phyloP scores from a whole-genome alignment of 2,329 filamentous ascomycete genomes.

The Diaporthe australafricana region DNA sequence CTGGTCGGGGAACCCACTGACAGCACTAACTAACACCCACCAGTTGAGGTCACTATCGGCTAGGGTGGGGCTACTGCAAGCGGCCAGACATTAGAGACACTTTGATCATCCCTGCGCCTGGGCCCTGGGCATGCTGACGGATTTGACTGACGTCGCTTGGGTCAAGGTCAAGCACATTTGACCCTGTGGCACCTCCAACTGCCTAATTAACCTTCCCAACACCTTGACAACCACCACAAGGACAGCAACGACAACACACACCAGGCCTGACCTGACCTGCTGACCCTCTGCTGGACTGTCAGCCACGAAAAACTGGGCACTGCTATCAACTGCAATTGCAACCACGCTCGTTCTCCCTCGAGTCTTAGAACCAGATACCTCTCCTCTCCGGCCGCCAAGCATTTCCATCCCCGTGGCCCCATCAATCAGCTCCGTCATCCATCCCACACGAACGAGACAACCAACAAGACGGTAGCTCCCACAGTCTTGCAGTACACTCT shows the following conservation, averaged over 20 bases:
- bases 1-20: not conserved
- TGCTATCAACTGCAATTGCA: not conserved
- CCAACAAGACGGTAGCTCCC: not conserved
- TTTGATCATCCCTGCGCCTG: constrained; percentile 7
- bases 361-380: not conserved
- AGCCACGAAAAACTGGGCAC: not conserved
- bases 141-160: constrained; percentile 29
- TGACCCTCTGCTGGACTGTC: constrained; percentile 6
- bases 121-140: not conserved
- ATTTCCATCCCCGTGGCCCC: not conserved
- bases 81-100: constrained; percentile 18
- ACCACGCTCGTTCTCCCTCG: not conserved
- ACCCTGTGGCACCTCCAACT: constrained; percentile 8
- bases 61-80: constrained; percentile 25
- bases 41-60: no score
- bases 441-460: not conserved
- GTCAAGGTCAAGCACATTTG: not conserved
- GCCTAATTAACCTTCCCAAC: not conserved
- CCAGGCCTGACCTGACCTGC: constrained; percentile 2
- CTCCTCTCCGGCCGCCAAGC: no score
- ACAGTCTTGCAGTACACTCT: not conserved
- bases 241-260: not conserved
- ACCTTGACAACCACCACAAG: not conserved
- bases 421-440: not conserved
- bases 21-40: no score